Base-by-base conservation (phyloP, 164 flowering plant genomes). In the Vitis rupestris region DNA sequence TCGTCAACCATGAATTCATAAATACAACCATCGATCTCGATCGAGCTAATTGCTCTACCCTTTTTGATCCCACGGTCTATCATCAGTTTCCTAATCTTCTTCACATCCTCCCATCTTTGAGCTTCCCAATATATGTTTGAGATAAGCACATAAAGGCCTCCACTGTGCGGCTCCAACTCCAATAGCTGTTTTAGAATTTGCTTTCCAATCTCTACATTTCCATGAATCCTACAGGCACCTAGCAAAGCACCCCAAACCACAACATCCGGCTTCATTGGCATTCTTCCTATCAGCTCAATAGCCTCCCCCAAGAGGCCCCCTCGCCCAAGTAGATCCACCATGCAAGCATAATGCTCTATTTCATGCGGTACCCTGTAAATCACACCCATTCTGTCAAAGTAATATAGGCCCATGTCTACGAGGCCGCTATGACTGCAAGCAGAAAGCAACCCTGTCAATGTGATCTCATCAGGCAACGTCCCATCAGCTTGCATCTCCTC, bases 381-480 rank as follows among this genome's bases (percentile, higher is more conserved):
- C n/a, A 48, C 51, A 11, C 23, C 59, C 88, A 83, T 85, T 52
- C 51, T 61, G 30, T 70, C 69, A 63, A 86, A 86, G 68, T 78
- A 84, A 65, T 66, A 53, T 12, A 14, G 63, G 12, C 92, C 90
- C 10, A 27, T 13, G 17, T 79, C 81, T 8, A 85, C 67, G 17
- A 88, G 76, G 17, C 88, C 90, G 48, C 82, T 73, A 55, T 86
- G 87, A 70, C 83, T 71, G 61, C 90, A 88, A 59, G 92, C 87
- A 61, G 80, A 72, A 7, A 88, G 85, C 66, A 88, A 54, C 2
- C 86, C 86, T 1, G 68, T 71, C 73, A 88, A 88, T 27, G 92
- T 85, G 64, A 88, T 73, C 55, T 60, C 74, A 75, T 86, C 84
- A 4, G 90, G 90, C 23, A 7, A 7, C 10, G 82, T 9, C 55